Conservation (phyloP, 2,329 filamentous ascomycete genomes). For the Xylariaceae sp. region DNA sequence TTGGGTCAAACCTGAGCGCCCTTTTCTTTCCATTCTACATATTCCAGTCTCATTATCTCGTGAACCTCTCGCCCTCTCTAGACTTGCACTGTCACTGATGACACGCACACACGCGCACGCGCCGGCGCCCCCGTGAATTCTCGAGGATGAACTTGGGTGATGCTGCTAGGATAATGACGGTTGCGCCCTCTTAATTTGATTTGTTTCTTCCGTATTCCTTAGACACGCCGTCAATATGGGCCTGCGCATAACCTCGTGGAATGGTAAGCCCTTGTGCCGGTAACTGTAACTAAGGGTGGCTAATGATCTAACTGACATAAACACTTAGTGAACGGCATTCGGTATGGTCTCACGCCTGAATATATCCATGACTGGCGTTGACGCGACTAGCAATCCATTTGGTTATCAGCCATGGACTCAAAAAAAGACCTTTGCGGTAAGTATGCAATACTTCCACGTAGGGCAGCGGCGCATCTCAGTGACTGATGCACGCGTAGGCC, state of each 20-base stretch:
- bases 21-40: neutral
- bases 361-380: conserved; percentile 6
- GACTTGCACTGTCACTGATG: conserved; percentile 2
- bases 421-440: conserved; percentile 61
- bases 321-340: conserved; percentile 68
- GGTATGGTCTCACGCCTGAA: conserved; percentile 39
- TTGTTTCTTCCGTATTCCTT: neutral
- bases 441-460: neutral
- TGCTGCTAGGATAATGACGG: conserved; percentile 1
- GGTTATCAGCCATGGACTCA: conserved; percentile 78
- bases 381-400: conserved; percentile 64
- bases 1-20: neutral
- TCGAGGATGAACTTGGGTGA: conserved; percentile 13
- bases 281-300: neutral
- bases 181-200: conserved; percentile 6
- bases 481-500: conserved; percentile 41
- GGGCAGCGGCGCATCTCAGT: neutral
- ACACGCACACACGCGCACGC: neutral
- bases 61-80: neutral
- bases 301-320: conserved; percentile 22
- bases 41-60: neutral
- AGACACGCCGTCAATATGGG: conserved; percentile 48
- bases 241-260: conserved; percentile 81
- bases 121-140: neutral
- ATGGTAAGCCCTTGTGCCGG: conserved; percentile 49